A percentile compares a stretch with the other conserved stretches of the same genome.
These are phyloP conservation scores for Paragyromitra xinjiangensis DNA, from an alignment of 495 filamentous ascomycete species.

Conservation along the genomic window DNA sequence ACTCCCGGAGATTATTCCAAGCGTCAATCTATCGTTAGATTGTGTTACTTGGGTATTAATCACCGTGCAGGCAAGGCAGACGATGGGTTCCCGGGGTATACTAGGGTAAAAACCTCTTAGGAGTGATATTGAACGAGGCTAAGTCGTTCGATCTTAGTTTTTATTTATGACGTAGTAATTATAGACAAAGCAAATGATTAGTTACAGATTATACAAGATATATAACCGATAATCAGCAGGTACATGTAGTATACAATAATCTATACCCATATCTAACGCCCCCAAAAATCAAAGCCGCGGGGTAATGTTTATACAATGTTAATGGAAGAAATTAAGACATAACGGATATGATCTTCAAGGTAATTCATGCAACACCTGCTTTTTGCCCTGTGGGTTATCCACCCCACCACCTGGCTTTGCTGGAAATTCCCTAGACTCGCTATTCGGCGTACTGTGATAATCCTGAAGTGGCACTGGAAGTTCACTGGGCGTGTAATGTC, in stretches of 20 bases:
- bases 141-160: background rate
- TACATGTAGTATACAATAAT: background rate
- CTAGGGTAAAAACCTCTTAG: background rate
- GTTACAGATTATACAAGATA: background rate
- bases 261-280: background rate
- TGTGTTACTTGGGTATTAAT: too few relatives aligned
- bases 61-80: background rate
- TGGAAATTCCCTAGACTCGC: background rate
- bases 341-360: background rate
- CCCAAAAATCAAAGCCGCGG: slow-evolving; percentile 2
- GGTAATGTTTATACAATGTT: background rate
- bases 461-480: background rate
- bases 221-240: background rate
- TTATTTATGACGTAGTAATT: background rate
- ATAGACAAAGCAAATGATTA: background rate
- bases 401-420: background rate
- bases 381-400: background rate
- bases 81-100: background rate
- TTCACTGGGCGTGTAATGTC: background rate
- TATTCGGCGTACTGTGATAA: background rate
- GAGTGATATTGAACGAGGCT: background rate
- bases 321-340: background rate
- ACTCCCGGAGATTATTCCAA: too few relatives aligned
- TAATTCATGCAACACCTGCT: background rate
- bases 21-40: too few relatives aligned